phyloP scores from a whole-genome alignment of 2,329 filamentous ascomycete genomes.

The Botrytis fabae region DNA sequence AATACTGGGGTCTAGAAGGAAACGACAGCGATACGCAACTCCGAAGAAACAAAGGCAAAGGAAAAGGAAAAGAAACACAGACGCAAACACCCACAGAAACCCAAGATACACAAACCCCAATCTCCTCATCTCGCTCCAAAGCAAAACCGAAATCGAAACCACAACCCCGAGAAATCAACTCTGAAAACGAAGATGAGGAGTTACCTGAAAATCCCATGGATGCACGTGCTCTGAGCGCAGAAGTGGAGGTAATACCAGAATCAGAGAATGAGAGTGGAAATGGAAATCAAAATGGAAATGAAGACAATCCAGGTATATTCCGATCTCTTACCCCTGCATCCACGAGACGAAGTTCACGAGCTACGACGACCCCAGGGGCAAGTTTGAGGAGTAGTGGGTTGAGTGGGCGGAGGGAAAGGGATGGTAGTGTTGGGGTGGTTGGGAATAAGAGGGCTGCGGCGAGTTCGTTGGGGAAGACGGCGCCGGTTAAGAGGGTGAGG shows the following conservation, averaged over 20 bases:
- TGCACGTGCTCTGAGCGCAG: not conserved
- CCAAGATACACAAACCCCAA: not conserved
- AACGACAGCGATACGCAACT: slow-evolving; percentile 40
- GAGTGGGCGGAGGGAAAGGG: too few species aligned
- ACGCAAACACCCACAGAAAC: slow-evolving; percentile 21
- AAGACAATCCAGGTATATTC: not conserved
- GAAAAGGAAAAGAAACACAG: slow-evolving; percentile 22
- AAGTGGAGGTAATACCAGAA: not conserved
- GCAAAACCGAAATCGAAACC: not conserved
- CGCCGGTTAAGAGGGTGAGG: slow-evolving; percentile 36
- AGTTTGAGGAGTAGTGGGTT: not conserved
- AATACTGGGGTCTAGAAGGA: slow-evolving; percentile 52
- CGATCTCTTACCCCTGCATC: not conserved
- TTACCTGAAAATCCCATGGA: slow-evolving; percentile 11
- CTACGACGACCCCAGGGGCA: not conserved
- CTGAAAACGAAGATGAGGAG: slow-evolving; percentile 12
- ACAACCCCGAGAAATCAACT: slow-evolving; percentile 16
- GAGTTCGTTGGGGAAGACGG: slow-evolving; percentile 29
- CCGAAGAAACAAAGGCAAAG: slow-evolving; percentile 39
- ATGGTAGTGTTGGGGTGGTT: not conserved
- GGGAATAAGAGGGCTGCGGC: slow-evolving; percentile 34
- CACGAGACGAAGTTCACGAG: not conserved
- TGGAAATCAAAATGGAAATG: not conserved
- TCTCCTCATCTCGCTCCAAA: not conserved
- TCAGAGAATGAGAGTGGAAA: not conserved